Evolutionary conservation across 2,329 filamentous ascomycete species (phyloP).

Genomic region (Apiospora hydei): DNA sequence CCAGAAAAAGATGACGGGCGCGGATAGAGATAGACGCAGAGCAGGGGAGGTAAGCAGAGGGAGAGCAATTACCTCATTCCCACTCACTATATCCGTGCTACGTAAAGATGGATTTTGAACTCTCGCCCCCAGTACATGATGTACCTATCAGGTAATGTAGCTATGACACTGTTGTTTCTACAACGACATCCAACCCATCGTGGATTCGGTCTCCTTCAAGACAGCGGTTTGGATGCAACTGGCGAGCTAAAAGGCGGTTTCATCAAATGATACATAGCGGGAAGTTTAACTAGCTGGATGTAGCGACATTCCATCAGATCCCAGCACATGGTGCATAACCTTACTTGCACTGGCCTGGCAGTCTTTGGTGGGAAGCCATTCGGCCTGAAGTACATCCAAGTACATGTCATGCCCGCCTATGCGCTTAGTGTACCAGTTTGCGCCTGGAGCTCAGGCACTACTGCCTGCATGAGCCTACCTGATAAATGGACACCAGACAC

Average conservation of each 20-base stretch:
- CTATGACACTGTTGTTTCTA: too few species aligned
- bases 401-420: background rate
- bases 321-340: constrained; percentile 8
- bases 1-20: background rate
- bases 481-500: constrained; percentile 15
- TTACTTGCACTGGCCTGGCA: background rate
- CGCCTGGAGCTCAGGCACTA: background rate
- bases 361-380: too few species aligned
- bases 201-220: background rate
- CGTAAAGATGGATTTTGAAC: too few species aligned
- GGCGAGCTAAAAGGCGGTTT: constrained; percentile 1
- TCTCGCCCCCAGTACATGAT: too few species aligned
- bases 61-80: too few species aligned
- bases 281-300: background rate
- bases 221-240: background rate
- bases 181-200: background rate
- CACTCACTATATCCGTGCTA: background rate
- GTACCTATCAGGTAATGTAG: too few species aligned
- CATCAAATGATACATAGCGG: background rate
- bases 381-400: background rate
- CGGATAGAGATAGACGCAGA: background rate
- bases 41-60: background rate
- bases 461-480: background rate
- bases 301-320: background rate
- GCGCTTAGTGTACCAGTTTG: constrained; percentile 12